A percentile compares a stretch with the other conserved stretches of the same genome.
Conservation (phyloP, 2,329 filamentous ascomycete species). For the Biscogniauxia mediterranea region DNA sequence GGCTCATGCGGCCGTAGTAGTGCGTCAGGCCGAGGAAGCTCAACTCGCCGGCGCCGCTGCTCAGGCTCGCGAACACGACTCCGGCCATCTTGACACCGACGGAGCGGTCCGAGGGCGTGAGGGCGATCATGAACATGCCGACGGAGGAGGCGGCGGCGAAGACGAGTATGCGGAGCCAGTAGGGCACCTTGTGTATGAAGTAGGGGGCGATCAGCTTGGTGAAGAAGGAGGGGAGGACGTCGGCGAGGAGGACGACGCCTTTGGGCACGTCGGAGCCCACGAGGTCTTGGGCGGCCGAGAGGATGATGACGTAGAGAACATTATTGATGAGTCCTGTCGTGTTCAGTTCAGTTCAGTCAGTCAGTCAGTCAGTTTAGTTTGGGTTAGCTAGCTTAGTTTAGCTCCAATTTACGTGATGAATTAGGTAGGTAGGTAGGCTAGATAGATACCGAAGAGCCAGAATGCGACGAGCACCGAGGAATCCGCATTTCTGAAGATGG, state of each 20-base stretch:
- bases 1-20: conserved; percentile 82
- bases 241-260: conserved; percentile 86
- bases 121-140: conserved; percentile 86
- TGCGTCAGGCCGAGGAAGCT: conserved; percentile 90
- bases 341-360: too few species aligned
- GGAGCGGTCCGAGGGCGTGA: conserved; percentile 66
- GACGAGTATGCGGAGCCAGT: conserved; percentile 68
- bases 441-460: conserved; percentile 82
- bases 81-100: conserved; percentile 77
- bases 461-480: conserved; percentile 75
- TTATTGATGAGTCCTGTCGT: conserved; percentile 86
- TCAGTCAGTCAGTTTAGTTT: too few species aligned
- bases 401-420: too few species aligned
- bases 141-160: conserved; percentile 74
- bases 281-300: conserved; percentile 91
- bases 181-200: conserved; percentile 86
- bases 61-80: conserved; percentile 80
- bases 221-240: conserved; percentile 85
- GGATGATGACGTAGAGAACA: conserved; percentile 94
- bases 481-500: conserved; percentile 66
- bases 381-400: neutral
- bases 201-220: conserved; percentile 89
- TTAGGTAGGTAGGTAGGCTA: neutral
- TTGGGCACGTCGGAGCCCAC: conserved; percentile 86
- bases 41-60: conserved; percentile 83